Conservation (phyloP, 2,329 filamentous ascomycete species). For the Fusarium abutilonis region DNA sequence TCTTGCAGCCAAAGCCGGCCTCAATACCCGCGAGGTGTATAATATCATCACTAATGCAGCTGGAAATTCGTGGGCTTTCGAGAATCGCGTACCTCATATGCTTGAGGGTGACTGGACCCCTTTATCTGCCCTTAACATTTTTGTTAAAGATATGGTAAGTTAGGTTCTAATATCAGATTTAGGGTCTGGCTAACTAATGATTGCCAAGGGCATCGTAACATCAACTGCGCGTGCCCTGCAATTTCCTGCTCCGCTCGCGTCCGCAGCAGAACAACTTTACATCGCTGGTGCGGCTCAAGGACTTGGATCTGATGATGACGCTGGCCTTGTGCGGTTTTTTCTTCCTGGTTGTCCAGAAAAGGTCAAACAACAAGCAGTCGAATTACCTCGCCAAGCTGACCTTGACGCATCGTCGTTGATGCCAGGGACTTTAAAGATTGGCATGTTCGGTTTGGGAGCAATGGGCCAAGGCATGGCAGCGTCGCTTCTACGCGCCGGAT, state of each 20-base stretch:
- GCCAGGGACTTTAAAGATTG: neutral
- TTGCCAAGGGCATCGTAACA: neutral
- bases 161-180: neutral
- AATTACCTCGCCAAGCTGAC: neutral
- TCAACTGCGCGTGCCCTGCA: neutral
- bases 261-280: neutral
- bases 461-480: neutral
- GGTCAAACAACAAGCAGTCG: neutral
- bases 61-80: conserved; percentile 63
- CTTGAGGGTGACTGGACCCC: conserved; percentile 56
- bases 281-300: neutral
- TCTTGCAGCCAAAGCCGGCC: conserved; percentile 56
- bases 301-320: neutral
- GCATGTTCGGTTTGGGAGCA: neutral
- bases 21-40: conserved; percentile 37
- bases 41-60: conserved; percentile 45
- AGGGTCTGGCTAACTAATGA: neutral
- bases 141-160: conserved; percentile 51
- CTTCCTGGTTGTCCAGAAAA: neutral
- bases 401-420: neutral
- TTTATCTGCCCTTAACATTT: conserved; percentile 50
- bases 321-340: neutral
- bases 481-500: neutral
- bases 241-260: neutral
- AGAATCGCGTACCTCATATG: conserved; percentile 64